Conservation (phyloP, 208 protist genomes). For the Leishmania tropica region DNA sequence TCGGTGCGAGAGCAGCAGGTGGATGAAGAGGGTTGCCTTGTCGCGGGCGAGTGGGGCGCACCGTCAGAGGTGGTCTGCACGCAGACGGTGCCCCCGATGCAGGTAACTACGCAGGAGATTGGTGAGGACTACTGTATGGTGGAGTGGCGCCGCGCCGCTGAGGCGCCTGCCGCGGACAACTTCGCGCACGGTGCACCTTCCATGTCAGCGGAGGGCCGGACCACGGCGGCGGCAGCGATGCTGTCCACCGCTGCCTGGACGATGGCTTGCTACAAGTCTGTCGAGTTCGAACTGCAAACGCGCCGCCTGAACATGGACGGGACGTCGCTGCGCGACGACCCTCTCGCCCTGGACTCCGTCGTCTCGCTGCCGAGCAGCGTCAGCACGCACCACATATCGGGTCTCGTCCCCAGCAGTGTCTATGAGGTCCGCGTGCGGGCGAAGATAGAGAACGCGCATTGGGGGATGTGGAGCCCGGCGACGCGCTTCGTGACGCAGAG, state of each 20-base stretch:
- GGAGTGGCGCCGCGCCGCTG: constrained; percentile 67
- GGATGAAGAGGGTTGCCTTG: constrained; percentile 51
- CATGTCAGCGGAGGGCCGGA: background rate
- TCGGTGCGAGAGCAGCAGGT: constrained; percentile 85
- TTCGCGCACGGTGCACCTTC: background rate
- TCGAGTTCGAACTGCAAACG: constrained; percentile 80
- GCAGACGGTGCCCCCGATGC: constrained; percentile 78
- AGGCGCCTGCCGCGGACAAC: background rate
- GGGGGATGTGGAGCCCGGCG: constrained; percentile 85
- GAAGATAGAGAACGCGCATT: constrained; percentile 68
- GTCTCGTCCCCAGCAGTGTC: constrained; percentile 82
- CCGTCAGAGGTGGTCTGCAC: constrained; percentile 55
- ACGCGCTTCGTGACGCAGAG: constrained; percentile 87
- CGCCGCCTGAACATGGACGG: constrained; percentile 65
- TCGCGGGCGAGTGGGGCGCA: constrained; percentile 63
- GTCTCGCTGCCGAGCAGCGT: constrained; percentile 49
- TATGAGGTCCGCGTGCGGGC: constrained; percentile 85
- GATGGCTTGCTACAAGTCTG: constrained; percentile 29
- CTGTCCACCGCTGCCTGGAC: constrained; percentile 15
- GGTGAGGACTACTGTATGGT: constrained; percentile 91
- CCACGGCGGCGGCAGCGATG: constrained; percentile 6
- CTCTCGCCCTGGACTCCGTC: constrained; percentile 62
- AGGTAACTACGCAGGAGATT: constrained; percentile 81
- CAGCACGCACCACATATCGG: constrained; percentile 57
- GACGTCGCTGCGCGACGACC: constrained; percentile 48